Evolutionary conservation across 1,284 basidiomycete species (phyloP), one percentile per base, ranked within the genome.

Genomic region (Trametes versicolor): DNA sequence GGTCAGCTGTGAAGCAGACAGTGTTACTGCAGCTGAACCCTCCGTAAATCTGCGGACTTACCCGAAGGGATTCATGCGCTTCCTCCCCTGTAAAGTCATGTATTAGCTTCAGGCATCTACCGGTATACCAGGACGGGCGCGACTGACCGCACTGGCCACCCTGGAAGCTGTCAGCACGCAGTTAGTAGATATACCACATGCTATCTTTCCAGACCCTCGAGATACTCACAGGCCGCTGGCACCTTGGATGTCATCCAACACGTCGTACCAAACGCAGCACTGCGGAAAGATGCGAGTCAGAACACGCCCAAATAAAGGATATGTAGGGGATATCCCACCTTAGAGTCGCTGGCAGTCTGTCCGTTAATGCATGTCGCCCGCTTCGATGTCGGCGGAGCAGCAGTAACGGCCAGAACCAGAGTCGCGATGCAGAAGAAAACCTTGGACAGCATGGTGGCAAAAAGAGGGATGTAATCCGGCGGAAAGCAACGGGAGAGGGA

Each of bases 261-360:
- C 62, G 43, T 63, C 56, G 49, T 52, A 63, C 63, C 63, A 64
- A 36, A 64, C 47, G 36, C 63, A 64, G 47, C 63, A 64, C 63
- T 64, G 12, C 8, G n/a, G 2, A 32, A 51, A 1, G 17, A 34
- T 48, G 2, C 41, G 8, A 19, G 19, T 43, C 17, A 43, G 37
- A 17, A 4, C 15, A 17, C 10, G 10, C 12, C 10, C 4, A 13
- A 17, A 2, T 39, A 10, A 12, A 12, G 37, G 13, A 3, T 39
- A 39, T 4, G 2, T 13, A 43, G 41, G 17, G 4, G 2, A 43
- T 2, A 8, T 39, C n/a, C 7, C 34, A 64, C 63, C 53, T 75
- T 76, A n/a, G 67, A 74, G 56, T 79, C 77, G 1, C 74, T 72
- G n/a, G 76, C 77, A 10, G 71, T 73, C 43, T 74, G 55, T 15